Percentiles rank a stretch among this genome's conserved stretches.
Conservation (phyloP, 352 stramenopile genomes). For the Phytopythium boreale region DNA sequence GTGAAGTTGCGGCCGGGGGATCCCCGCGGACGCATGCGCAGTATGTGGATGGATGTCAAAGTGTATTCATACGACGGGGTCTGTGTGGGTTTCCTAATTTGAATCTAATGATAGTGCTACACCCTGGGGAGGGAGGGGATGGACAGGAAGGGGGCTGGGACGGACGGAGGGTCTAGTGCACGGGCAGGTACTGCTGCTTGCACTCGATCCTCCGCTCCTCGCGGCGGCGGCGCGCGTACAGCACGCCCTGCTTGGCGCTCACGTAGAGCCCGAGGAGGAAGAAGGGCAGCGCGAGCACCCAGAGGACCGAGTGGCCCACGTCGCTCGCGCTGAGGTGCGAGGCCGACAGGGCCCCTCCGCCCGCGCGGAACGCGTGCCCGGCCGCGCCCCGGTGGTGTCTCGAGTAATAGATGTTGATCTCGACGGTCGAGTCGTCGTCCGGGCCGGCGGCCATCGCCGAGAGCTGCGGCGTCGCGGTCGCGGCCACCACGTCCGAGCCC, state of each 20-base stretch:
- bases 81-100: background rate
- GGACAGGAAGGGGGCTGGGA: background rate
- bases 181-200: constrained; percentile 70
- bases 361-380: constrained; percentile 25
- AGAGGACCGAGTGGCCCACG: constrained; percentile 34
- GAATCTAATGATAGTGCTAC: background rate
- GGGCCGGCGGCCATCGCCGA: constrained; percentile 8
- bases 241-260: constrained; percentile 29
- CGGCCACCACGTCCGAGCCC: background rate
- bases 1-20: background rate
- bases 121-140: background rate
- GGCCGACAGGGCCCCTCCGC: constrained; percentile 14
- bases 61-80: background rate
- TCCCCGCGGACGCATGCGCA: too few relatives aligned
- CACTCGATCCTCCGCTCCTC: constrained; percentile 60
- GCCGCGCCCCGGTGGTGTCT: constrained; percentile 35
- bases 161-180: constrained; percentile 21
- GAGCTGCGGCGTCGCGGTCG: constrained; percentile 7
- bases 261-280: constrained; percentile 62
- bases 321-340: constrained; percentile 17
- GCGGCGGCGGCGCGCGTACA: constrained; percentile 51
- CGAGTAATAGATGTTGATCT: constrained; percentile 59
- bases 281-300: constrained; percentile 59
- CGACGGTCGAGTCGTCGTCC: constrained; percentile 52
- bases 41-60: background rate